Percentiles rank a stretch among this genome's conserved stretches.
phyloP scores from a whole-genome alignment of 805 yeast species.

The Zygoascus bituminiphila region DNA sequence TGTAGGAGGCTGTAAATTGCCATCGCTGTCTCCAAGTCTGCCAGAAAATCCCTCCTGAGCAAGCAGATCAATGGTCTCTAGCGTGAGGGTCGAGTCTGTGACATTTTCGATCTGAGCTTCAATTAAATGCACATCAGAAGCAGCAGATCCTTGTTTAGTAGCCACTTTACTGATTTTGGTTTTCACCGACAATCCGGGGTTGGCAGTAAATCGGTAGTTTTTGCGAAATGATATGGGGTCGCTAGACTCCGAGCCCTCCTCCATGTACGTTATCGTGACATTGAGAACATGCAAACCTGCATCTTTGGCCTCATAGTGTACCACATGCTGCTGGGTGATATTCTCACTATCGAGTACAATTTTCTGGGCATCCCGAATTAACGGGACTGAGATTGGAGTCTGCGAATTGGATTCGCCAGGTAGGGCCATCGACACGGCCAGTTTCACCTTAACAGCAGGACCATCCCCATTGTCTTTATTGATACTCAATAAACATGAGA shows the following conservation, averaged over 20 bases:
- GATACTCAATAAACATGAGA: constrained; percentile 20
- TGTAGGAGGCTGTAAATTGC: constrained; percentile 11
- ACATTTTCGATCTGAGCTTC: constrained; percentile 31
- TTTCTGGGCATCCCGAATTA: background rate
- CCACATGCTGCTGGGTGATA: constrained; percentile 10
- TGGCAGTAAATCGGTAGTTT: constrained; percentile 24
- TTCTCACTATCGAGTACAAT: background rate
- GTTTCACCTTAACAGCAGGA: constrained; percentile 6
- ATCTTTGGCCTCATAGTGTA: constrained; percentile 20
- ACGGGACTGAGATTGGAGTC: background rate
- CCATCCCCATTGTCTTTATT: constrained; percentile 2
- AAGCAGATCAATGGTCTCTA: constrained; percentile 24
- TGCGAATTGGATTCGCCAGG: constrained; percentile 6
- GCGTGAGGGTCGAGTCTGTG: constrained; percentile 21
- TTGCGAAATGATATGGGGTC: constrained; percentile 19
- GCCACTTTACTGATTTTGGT: constrained; percentile 16
- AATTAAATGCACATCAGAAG: constrained; percentile 11
- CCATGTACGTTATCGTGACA: constrained; percentile 18
- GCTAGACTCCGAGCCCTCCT: background rate
- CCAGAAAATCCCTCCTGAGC: constrained; percentile 19
- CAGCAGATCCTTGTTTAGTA: background rate
- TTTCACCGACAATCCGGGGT: constrained; percentile 26
- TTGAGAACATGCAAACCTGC: constrained; percentile 24
- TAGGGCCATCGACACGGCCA: constrained; percentile 12
- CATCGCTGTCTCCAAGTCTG: background rate